Base-by-base conservation (phyloP, 192 early-diverging fungal genomes). In the Podila clonocystis region DNA sequence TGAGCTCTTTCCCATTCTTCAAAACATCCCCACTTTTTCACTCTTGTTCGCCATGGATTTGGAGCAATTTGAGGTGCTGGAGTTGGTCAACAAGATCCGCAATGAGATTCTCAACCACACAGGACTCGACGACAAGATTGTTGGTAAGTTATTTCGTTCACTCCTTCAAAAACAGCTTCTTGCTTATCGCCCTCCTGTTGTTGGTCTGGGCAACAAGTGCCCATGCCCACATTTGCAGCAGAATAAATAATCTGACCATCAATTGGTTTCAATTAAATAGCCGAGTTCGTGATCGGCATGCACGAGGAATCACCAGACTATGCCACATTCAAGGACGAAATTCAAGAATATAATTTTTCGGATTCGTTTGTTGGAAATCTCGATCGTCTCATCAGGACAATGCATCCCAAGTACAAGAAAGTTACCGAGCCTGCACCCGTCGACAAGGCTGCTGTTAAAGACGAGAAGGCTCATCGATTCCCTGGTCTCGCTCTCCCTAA, bases 41-140 rank as follows among this genome's bases (percentile, higher is more conserved):
- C 33, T 7, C 57, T 33, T 22, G 17, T 15, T 55, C 52, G n/a
- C 50, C 50, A 79, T 79, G 75, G 89, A 92, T 71, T 75, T 98
- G 64, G 87, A 92, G 68, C 87, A 93, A 74, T 90, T 99, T 22
- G 98, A 97, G 79, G 89, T 93, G 65, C 89, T 98, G 65, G 94
- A 94, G 52, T 84, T 98, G 45, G 94, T 99, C 9, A 90, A 91
- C 72, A 96, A 97, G 82, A 91, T 99, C 52, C 88, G 94, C 38
- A 94, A 89, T 65, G 98, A 99, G 85, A 85, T 99, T 24, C 85
- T 91, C 26, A 98, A 98, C 85, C 98, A 99, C 75, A 93, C 89
- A 38, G 95, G 95, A 11, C 88, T 97, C 69, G 91, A 93, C 49
- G 97, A 98, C 86, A 96, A 95, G 82, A 90, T 90, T 29, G 74